Evolutionary conservation across 2,329 filamentous ascomycete species (phyloP).

Genomic region (Alternaria solani): DNA sequence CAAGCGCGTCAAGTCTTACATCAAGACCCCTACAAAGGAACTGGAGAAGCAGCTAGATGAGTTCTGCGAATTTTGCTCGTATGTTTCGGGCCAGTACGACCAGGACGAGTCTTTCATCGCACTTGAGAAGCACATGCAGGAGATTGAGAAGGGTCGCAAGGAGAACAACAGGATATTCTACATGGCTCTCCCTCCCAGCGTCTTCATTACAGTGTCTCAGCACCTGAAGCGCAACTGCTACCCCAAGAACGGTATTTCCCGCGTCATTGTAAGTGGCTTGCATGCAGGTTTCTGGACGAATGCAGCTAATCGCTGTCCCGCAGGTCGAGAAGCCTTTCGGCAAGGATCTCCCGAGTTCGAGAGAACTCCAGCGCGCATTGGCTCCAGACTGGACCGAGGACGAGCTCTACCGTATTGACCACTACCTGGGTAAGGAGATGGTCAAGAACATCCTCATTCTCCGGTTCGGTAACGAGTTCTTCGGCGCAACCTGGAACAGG

Average conservation of each 20-base stretch:
- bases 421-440: constrained; percentile 99
- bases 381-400: constrained; percentile 99
- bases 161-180: constrained; percentile 96
- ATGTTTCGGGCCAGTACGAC: constrained; percentile 97
- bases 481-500: constrained; percentile 97
- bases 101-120: constrained; percentile 91
- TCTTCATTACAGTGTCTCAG: constrained; percentile 97
- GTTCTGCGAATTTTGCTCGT: constrained; percentile 87
- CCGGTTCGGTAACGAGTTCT: constrained; percentile 98
- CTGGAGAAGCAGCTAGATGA: constrained; percentile 93
- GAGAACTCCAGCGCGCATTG: constrained; percentile 92
- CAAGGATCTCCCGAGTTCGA: constrained; percentile 92
- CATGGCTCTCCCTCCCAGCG: constrained; percentile 97
- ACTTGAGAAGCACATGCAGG: constrained; percentile 84
- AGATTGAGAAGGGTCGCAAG: constrained; percentile 80
- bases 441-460: constrained; percentile 99
- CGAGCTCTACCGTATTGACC: constrained; percentile 98
- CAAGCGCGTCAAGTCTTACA: constrained; percentile 93
- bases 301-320: constrained; percentile 26
- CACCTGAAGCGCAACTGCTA: constrained; percentile 98
- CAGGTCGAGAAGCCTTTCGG: constrained; percentile 99
- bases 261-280: constrained; percentile 78
- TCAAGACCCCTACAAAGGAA: constrained; percentile 98
- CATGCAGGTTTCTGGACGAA: constrained; percentile 7
- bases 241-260: constrained; percentile 85